Evolutionary conservation across 371 early-diverging fungal genomes (phyloP).

Genomic region (Lichtheimia hyalospora): DNA sequence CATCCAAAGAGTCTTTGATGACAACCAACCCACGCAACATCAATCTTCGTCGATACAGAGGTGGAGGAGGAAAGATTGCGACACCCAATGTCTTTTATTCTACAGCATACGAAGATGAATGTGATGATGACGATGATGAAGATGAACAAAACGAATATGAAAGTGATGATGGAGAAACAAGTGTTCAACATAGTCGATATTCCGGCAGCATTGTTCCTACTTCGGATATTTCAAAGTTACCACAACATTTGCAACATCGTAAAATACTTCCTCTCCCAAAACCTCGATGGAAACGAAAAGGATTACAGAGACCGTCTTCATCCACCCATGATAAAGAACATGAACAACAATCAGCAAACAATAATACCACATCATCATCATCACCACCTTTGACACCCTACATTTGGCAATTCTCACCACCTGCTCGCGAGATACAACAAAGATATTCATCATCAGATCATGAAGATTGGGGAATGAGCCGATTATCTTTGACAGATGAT

Average conservation of each 20-base stretch:
- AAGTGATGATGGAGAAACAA: conserved; percentile 1
- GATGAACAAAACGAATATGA: conserved; percentile 8
- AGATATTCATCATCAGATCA: background rate
- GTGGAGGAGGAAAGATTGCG: background rate
- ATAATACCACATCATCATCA: background rate
- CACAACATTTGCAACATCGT: conserved; percentile 12
- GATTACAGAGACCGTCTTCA: background rate
- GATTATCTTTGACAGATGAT: background rate
- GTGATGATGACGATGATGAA: conserved; percentile 1
- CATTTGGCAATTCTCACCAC: conserved; percentile 15
- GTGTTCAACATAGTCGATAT: background rate
- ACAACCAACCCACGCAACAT: conserved; percentile 4
- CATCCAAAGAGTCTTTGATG: background rate
- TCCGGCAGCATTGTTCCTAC: conserved; percentile 1
- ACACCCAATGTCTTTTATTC: conserved; percentile 1
- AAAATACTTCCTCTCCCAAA: conserved; percentile 19
- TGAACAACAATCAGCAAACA: background rate
- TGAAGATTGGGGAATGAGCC: background rate
- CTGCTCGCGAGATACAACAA: background rate
- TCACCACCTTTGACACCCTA: conserved; percentile 3
- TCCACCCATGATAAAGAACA: no score
- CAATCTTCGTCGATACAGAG: background rate
- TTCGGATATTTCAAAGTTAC: background rate
- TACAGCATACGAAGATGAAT: background rate
- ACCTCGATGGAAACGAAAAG: conserved; percentile 18